Evolutionary conservation across 1,139 yeast species (phyloP).

Genomic region (Pneumocystis wakefieldiae): DNA sequence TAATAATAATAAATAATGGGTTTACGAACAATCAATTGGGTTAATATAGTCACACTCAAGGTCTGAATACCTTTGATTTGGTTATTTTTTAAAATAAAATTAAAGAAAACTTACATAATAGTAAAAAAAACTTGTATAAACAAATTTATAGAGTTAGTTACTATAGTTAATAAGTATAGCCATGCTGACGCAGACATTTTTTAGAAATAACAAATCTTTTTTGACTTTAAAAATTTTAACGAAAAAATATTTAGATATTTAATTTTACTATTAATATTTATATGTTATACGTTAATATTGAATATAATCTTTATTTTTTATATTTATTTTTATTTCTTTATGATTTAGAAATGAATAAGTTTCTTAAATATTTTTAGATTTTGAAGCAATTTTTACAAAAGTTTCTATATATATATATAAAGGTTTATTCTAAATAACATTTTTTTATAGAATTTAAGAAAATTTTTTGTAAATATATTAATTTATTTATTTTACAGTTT

Average conservation of each 20-base stretch:
- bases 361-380: no score
- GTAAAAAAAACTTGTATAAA: not conserved
- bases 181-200: not conserved
- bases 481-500: no score
- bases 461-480: no score
- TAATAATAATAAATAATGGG: not conserved
- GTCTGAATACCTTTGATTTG: not conserved
- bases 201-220: not conserved
- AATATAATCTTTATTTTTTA: no score
- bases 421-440: no score
- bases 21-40: slow-evolving; percentile 1
- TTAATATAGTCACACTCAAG: slow-evolving; percentile 2
- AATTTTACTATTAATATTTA: no score
- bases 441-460: no score
- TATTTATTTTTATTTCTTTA: not conserved
- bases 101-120: not conserved
- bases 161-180: not conserved
- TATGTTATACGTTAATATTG: no score
- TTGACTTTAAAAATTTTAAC: not conserved
- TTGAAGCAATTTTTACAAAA: no score
- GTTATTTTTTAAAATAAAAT: not conserved
- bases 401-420: no score
- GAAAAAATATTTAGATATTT: not conserved
- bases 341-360: no score
- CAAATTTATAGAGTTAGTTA: not conserved